Conservation (phyloP, 1,284 basidiomycete species). For the Ganoderma boninense region DNA sequence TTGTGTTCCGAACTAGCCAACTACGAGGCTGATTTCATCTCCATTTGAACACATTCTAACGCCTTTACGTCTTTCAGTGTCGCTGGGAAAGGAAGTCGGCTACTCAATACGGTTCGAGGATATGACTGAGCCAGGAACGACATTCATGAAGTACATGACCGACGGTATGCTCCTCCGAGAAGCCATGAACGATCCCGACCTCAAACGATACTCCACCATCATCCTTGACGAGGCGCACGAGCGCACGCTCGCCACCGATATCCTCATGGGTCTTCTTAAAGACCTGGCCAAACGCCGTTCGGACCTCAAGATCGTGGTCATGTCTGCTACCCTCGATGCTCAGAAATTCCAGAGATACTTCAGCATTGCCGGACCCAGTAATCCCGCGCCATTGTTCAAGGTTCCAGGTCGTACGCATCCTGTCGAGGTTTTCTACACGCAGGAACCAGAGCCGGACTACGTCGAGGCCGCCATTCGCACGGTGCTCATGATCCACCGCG, state of each 20-base stretch:
- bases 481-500: slow-evolving; percentile 97
- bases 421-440: slow-evolving; percentile 96
- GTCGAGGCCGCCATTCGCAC: slow-evolving; percentile 97
- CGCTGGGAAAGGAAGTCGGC: slow-evolving; percentile 93
- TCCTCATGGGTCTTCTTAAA: slow-evolving; percentile 94
- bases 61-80: slow-evolving; percentile 56
- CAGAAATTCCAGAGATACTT: slow-evolving; percentile 99
- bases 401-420: slow-evolving; percentile 97
- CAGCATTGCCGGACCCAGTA: slow-evolving; percentile 57
- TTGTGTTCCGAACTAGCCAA: no score
- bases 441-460: slow-evolving; percentile 96
- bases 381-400: slow-evolving; percentile 88
- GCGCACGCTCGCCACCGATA: slow-evolving; percentile 97
- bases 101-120: slow-evolving; percentile 99
- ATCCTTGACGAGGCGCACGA: slow-evolving; percentile 99
- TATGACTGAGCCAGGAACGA: slow-evolving; percentile 91
- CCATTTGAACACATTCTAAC: not conserved
- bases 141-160: slow-evolving; percentile 98
- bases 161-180: slow-evolving; percentile 98
- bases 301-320: slow-evolving; percentile 97
- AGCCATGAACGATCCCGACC: slow-evolving; percentile 95
- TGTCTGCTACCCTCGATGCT: slow-evolving; percentile 98
- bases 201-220: slow-evolving; percentile 94
- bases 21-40: no score
- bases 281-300: slow-evolving; percentile 80